Evolutionary conservation across 257 asterid species (phyloP), one percentile per base, ranked within the genome.

Genomic region (Voacanga thouarsii): DNA sequence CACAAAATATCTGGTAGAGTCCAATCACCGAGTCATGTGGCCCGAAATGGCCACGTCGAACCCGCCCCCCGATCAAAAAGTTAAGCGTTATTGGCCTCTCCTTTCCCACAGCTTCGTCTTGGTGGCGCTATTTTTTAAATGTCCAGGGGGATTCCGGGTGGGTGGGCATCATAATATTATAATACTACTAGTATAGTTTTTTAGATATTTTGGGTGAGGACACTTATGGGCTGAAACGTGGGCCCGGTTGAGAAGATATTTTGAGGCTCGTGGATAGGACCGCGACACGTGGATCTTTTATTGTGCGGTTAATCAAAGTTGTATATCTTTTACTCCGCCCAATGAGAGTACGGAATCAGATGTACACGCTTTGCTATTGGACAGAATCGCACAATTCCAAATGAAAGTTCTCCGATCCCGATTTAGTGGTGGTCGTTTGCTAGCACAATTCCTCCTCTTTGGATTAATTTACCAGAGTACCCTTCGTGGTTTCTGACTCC

Each of bases 271-370:
- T 88, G 97, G 92, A 84, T 80, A 79, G 37, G 43, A 84, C 3
- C 1, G 19, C 1, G 89, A 85, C 96, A 91, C 92, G 94, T 88
- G 94, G 94, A 78, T 79, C 81, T 86, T 80, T 80, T 18, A 47
- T 45, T 86, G 83, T 86, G 93, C 90, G 96, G 94, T 80, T 76
- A n/a, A n/a, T 85, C 77, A 75, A 81, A 79, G 78, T 79, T 83
- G 87, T 82, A 37, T 16, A 19, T 33, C 4, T 57, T 51, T n/a
- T 41, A 24, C 37, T 63, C 39, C 44, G 18, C 9, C 39, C 47
- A 45, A 28, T 63, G 66, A 53, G 30, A 63, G 12, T 59, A 39
- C 15, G 63, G 8, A 12, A 23, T 10, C 55, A 16, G 15, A 16
- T 5, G 51, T 14, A 60, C 49, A 4, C 60, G 63, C 65, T 30